These are phyloP conservation scores for Puccinia novopanici DNA, from an alignment of 1,284 basidiomycete species.

Conservation along the genomic window DNA sequence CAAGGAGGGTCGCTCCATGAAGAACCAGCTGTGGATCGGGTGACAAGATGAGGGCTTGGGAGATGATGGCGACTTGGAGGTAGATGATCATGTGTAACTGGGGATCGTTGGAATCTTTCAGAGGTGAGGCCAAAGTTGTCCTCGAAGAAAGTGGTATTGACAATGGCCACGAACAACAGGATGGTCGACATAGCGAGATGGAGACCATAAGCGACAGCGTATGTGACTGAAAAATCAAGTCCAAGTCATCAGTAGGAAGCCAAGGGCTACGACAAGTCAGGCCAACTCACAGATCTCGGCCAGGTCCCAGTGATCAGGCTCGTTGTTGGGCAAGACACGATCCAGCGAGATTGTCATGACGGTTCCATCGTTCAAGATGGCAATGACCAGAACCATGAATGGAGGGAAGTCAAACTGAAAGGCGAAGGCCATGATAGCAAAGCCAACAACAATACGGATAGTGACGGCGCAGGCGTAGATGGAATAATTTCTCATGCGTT, in stretches of 20 bases:
- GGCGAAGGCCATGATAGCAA: constrained; percentile 89
- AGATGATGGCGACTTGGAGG: constrained; percentile 94
- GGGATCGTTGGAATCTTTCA: constrained; percentile 43
- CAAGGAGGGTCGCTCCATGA: constrained; percentile 96
- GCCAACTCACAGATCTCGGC: constrained; percentile 71
- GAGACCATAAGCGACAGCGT: constrained; percentile 89
- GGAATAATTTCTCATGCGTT: constrained; percentile 44
- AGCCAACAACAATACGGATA: constrained; percentile 97
- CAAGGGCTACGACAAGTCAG: no score
- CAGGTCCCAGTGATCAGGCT: constrained; percentile 87
- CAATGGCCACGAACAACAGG: constrained; percentile 77
- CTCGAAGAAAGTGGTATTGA: constrained; percentile 87
- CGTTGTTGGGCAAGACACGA: constrained; percentile 87
- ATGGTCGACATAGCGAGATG: constrained; percentile 90
- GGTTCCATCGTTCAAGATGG: constrained; percentile 93
- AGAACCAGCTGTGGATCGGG: constrained; percentile 96
- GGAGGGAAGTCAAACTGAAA: constrained; percentile 98
- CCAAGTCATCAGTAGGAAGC: no score
- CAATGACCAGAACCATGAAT: constrained; percentile 98
- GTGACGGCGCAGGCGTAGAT: constrained; percentile 81
- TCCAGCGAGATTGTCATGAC: constrained; percentile 94
- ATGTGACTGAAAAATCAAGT: constrained; percentile 65
- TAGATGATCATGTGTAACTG: constrained; percentile 75
- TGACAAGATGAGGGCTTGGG: constrained; percentile 94
- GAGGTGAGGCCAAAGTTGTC: constrained; percentile 71